Evolutionary conservation across 1,284 basidiomycete genomes (phyloP).

Genomic region (Phellopilus nigrolimitatus): DNA sequence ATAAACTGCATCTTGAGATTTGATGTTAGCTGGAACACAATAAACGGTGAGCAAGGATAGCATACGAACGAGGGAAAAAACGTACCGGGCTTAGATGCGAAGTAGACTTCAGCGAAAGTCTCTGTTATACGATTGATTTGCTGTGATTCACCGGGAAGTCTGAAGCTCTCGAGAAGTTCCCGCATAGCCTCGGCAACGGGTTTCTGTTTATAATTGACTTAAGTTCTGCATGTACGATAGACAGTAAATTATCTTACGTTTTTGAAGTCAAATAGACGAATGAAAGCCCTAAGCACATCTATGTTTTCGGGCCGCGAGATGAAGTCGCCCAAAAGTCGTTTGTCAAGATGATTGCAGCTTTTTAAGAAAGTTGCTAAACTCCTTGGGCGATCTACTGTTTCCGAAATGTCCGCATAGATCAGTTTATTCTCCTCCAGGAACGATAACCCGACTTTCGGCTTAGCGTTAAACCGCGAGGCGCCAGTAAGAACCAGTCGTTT

Average conservation of each 20-base stretch:
- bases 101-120: conserved; percentile 90
- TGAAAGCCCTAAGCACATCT: conserved; percentile 83
- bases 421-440: conserved; percentile 87
- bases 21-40: conserved; percentile 67
- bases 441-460: conserved; percentile 90
- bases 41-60: conserved; percentile 1
- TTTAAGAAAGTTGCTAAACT: conserved; percentile 86
- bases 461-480: conserved; percentile 88
- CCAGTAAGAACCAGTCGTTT: conserved; percentile 87
- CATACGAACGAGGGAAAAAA: conserved; percentile 10
- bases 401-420: conserved; percentile 66
- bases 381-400: conserved; percentile 48
- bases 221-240: conserved; percentile 5
- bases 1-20: conserved; percentile 90
- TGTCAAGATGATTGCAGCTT: conserved; percentile 83
- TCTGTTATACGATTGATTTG: conserved; percentile 95
- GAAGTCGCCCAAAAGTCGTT: conserved; percentile 92
- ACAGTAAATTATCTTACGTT: conserved; percentile 47
- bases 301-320: conserved; percentile 87
- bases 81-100: conserved; percentile 76
- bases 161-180: conserved; percentile 90
- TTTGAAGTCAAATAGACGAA: conserved; percentile 87
- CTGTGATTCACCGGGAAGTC: conserved; percentile 93
- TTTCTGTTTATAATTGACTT: conserved; percentile 55
- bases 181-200: conserved; percentile 92